Conservation (phyloP, 768 basidiomycete species). For the Lepiota brunneoincarnata region DNA sequence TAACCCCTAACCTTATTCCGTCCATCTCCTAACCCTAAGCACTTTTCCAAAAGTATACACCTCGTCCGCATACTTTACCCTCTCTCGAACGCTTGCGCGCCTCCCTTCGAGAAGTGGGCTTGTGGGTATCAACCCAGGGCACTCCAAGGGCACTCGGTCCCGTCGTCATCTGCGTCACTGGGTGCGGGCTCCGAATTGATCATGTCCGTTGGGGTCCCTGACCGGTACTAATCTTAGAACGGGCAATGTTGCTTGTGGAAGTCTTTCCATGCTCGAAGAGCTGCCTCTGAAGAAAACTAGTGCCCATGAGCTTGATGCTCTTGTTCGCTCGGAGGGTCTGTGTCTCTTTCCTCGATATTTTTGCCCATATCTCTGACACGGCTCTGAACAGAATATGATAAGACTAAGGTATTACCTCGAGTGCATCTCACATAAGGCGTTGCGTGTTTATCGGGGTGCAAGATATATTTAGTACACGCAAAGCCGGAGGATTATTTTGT, state of each 20-base stretch:
- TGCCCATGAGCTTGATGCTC: conserved; percentile 51
- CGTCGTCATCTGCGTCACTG: conserved; percentile 78
- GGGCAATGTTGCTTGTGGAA: conserved; percentile 83
- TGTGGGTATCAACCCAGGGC: conserved; percentile 50
- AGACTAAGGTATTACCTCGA: conserved; percentile 47
- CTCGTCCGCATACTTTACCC: conserved; percentile 74
- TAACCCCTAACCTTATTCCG: conserved; percentile 4
- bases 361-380: background rate
- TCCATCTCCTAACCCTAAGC: conserved; percentile 6
- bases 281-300: conserved; percentile 61
- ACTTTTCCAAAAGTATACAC: conserved; percentile 53
- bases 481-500: conserved; percentile 68
- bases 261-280: conserved; percentile 66
- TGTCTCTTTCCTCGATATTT: background rate
- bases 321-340: conserved; percentile 55
- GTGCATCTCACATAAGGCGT: background rate
- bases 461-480: conserved; percentile 80
- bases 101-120: conserved; percentile 56
- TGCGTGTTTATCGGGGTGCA: conserved; percentile 2
- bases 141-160: conserved; percentile 70
- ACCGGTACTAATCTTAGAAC: conserved; percentile 37
- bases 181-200: conserved; percentile 40
- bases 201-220: background rate
- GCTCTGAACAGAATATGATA: conserved; percentile 42
- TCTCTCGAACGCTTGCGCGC: conserved; percentile 50